Evolutionary conservation across 208 protist genomes (phyloP).

Genomic region (Trypanosoma melophagium): DNA sequence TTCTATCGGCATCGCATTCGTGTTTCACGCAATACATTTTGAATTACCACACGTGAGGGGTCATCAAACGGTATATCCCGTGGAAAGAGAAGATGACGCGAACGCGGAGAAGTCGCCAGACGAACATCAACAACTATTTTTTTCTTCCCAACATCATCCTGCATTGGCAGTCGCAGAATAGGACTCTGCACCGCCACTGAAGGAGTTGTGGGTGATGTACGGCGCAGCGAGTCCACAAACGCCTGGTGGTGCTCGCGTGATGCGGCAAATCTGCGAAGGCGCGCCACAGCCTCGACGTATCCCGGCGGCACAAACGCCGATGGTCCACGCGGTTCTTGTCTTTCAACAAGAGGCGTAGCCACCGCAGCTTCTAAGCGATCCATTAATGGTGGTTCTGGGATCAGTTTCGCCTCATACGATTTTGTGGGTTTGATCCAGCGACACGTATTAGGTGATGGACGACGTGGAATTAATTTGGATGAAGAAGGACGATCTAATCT

Average conservation of each 20-base stretch:
- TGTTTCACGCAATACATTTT: conserved; percentile 7
- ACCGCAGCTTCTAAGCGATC: conserved; percentile 37
- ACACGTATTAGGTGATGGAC: background rate
- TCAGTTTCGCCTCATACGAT: conserved; percentile 62
- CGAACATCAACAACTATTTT: conserved; percentile 48
- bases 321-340: conserved; percentile 54
- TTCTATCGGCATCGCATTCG: background rate
- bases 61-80: conserved; percentile 26
- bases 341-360: conserved; percentile 51
- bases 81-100: background rate
- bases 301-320: conserved; percentile 61
- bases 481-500: background rate
- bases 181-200: conserved; percentile 21
- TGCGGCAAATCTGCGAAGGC: conserved; percentile 49
- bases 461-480: background rate
- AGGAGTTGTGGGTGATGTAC: background rate
- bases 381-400: conserved; percentile 9
- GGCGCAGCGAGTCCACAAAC: conserved; percentile 22
- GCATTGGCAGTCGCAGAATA: conserved; percentile 66
- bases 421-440: conserved; percentile 59
- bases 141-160: conserved; percentile 4
- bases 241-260: conserved; percentile 23
- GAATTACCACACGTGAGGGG: conserved; percentile 25
- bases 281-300: conserved; percentile 79
- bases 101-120: conserved; percentile 29